Percentiles rank a stretch among this genome's conserved stretches.
These are phyloP conservation scores for Colletotrichum ledebouriae DNA, from an alignment of 2,329 filamentous ascomycete species.

Conservation along the genomic window DNA sequence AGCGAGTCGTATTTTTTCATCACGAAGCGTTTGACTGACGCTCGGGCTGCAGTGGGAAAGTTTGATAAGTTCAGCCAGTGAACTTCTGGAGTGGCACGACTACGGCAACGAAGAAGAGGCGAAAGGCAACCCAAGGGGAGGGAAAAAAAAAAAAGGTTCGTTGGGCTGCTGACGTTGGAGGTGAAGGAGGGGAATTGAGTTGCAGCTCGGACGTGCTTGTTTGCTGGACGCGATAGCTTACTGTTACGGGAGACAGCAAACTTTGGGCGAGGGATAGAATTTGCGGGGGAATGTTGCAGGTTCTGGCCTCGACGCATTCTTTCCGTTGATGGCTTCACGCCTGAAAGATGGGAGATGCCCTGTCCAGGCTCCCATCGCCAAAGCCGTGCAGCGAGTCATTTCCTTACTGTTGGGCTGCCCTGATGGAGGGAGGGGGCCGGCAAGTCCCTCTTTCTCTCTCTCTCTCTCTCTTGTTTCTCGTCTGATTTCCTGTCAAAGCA, in stretches of 20 bases:
- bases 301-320: background rate
- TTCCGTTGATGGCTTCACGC: background rate
- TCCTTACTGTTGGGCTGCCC: background rate
- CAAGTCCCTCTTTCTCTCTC: background rate
- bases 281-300: slow-evolving; percentile 7
- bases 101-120: background rate
- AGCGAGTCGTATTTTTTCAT: background rate
- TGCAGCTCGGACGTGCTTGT: slow-evolving; percentile 16
- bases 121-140: background rate
- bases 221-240: background rate
- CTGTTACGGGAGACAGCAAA: too few relatives aligned
- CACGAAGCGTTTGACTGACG: slow-evolving; percentile 14
- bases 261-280: background rate
- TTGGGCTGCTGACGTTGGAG: slow-evolving; percentile 16
- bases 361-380: background rate
- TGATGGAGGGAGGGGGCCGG: background rate
- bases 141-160: slow-evolving; percentile 7
- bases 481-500: background rate
- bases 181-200: slow-evolving; percentile 15
- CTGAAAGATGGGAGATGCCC: slow-evolving; percentile 3
- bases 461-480: background rate
- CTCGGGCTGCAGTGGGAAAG: slow-evolving; percentile 6
- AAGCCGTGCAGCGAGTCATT: background rate
- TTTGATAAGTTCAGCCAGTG: background rate
- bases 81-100: background rate